A percentile compares a stretch with the other conserved stretches of the same genome.
These are phyloP conservation scores for Alternaria sp. DNA, from an alignment of 2,329 filamentous ascomycete genomes.

Conservation along the genomic window DNA sequence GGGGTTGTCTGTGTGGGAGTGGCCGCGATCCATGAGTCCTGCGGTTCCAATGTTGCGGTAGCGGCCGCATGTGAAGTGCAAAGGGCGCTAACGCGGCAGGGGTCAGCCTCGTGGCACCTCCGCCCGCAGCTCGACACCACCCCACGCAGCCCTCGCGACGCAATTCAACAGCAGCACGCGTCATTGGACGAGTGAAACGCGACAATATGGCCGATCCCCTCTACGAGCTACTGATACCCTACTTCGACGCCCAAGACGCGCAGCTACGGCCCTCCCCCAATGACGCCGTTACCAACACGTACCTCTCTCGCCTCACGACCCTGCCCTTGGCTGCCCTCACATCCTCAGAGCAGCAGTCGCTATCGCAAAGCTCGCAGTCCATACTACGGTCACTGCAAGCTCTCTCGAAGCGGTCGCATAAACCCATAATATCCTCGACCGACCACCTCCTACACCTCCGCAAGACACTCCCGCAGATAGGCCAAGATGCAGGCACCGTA, in stretches of 20 bases:
- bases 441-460: conserved; percentile 76
- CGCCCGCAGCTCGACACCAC: background rate
- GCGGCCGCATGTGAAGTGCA: conserved; percentile 8
- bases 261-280: conserved; percentile 48
- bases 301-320: conserved; percentile 78
- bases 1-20: conserved; percentile 2
- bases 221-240: conserved; percentile 73
- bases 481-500: conserved; percentile 69
- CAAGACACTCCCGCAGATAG: conserved; percentile 73
- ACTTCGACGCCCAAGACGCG: conserved; percentile 57
- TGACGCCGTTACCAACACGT: conserved; percentile 67
- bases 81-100: background rate
- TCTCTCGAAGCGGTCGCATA: conserved; percentile 88
- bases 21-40: conserved; percentile 2
- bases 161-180: conserved; percentile 1
- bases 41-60: conserved; percentile 1
- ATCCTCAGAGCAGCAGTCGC: conserved; percentile 75
- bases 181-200: background rate
- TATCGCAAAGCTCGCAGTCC: conserved; percentile 82
- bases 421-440: conserved; percentile 80
- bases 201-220: conserved; percentile 63
- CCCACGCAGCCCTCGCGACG: background rate
- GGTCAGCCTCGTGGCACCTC: conserved; percentile 5
- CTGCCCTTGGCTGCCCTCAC: conserved; percentile 76
- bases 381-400: conserved; percentile 82